Evolutionary conservation across 345 rosid genomes (phyloP).

Genomic region (Eucalyptus marginata): DNA sequence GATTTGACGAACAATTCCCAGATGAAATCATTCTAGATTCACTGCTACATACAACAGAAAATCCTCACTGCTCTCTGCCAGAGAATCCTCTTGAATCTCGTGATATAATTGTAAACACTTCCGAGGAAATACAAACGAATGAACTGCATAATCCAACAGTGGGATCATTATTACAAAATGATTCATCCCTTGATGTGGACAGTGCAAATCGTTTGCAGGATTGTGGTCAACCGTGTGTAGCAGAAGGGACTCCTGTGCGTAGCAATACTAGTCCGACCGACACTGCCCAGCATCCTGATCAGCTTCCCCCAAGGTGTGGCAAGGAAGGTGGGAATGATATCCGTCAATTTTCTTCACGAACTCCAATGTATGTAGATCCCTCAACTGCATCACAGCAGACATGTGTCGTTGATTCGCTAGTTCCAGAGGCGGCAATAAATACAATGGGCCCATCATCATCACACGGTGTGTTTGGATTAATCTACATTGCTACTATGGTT

Average conservation of each 20-base stretch:
- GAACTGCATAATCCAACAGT: too few species aligned
- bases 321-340: neutral
- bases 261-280: too few species aligned
- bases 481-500: neutral
- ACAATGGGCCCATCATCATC: neutral
- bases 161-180: too few species aligned
- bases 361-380: neutral
- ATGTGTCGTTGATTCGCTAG: neutral
- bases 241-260: rapidly evolving
- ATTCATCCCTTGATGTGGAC: too few species aligned
- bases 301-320: neutral
- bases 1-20: rapidly evolving
- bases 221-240: neutral
- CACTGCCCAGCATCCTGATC: neutral
- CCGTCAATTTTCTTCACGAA: rapidly evolving
- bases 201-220: neutral
- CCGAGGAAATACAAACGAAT: too few species aligned
- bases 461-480: neutral
- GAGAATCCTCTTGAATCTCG: too few species aligned
- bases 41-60: rapidly evolving
- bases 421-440: neutral
- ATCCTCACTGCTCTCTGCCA: rapidly evolving
- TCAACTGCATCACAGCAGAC: neutral
- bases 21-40: rapidly evolving
- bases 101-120: too few species aligned